Base-by-base conservation (phyloP, 345 rosid genomes). In the Chamaenerion angustifolium region DNA sequence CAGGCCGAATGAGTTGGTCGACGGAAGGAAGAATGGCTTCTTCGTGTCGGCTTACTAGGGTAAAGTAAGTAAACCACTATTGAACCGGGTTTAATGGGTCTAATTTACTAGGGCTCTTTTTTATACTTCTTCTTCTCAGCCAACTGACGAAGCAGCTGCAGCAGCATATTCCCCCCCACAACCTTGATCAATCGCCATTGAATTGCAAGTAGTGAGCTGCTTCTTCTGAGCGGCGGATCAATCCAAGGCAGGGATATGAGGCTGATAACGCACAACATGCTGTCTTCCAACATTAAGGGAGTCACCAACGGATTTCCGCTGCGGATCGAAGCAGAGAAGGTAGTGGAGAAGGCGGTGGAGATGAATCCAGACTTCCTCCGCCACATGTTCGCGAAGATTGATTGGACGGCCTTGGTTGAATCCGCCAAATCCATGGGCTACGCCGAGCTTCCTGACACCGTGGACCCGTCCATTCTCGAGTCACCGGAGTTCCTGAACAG, bases 211-310 rank as follows among this genome's bases (percentile, higher is more conserved):
- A 31, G 8, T 8, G 37, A 7, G 25, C 25, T 21, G 25, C 25
- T 21, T 2, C 25, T 21, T 2, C 25, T 21, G 25, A 2, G 6
- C 37, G 37, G 37, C 37, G 37, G 37, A 31, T 5, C 37, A 31
- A 31, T 31, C 37, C 37, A 31, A 5, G 27, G 5, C 27, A 2
- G 16, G 12, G 14, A 57, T 42, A 87, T 84, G 98, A 82, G 82
- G 75, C 71, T 84, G 4, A 64, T 82, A 40, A 79, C 95, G 27
- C 96, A 88, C 83, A 88, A 88, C 76, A 82, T 84, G 88, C 76
- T 84, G 16, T 76, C 95, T 0, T 92, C 83, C 56, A 84, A 82
- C 74, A 75, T 92, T 62, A 87, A 84, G 67, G 98, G 96, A 41
- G 98, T 87, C 11, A 3, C 68, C 8, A 82, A 78, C 15, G 95